Percentiles rank a stretch among this genome's conserved stretches.
Conservation (phyloP, 192 early-diverging fungal genomes). For the Powellomyces hirtus region DNA sequence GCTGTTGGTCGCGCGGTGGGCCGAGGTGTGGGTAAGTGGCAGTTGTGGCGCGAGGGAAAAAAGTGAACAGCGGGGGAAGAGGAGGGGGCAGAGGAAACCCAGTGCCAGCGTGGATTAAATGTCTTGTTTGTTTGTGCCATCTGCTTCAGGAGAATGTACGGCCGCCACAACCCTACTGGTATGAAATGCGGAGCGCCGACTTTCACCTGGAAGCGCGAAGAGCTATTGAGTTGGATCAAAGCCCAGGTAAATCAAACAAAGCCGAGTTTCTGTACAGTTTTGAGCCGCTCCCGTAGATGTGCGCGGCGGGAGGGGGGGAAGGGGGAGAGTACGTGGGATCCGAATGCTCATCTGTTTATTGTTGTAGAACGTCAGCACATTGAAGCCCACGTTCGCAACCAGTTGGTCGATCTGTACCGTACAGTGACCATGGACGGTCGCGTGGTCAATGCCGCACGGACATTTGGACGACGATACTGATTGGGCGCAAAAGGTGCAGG, state of each 20-base stretch:
- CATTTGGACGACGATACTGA: too few species aligned
- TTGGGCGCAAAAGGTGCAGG: too few species aligned
- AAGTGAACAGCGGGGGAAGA: too few species aligned
- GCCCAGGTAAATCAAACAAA: neutral
- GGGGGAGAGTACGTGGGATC: too few species aligned
- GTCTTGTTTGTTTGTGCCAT: too few species aligned
- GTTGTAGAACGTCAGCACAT: neutral
- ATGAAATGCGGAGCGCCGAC: neutral
- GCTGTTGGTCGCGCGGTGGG: neutral
- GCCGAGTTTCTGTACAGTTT: too few species aligned
- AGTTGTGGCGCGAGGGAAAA: too few species aligned
- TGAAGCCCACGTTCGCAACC: neutral
- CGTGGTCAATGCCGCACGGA: too few species aligned
- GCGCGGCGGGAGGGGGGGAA: too few species aligned
- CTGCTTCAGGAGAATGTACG: neutral
- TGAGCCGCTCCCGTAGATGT: too few species aligned
- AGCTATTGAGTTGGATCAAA: neutral
- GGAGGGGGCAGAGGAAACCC: too few species aligned
- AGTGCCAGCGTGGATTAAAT: too few species aligned
- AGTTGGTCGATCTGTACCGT: neutral
- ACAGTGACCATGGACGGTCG: neutral
- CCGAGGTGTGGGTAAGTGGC: conserved; percentile 1
- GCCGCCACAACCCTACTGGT: neutral
- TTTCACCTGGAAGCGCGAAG: neutral
- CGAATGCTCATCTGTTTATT: neutral